A percentile compares a stretch with the other conserved stretches of the same genome.
phyloP scores from a whole-genome alignment of 345 rosid genomes.

The Raphanus raphanistrum region DNA sequence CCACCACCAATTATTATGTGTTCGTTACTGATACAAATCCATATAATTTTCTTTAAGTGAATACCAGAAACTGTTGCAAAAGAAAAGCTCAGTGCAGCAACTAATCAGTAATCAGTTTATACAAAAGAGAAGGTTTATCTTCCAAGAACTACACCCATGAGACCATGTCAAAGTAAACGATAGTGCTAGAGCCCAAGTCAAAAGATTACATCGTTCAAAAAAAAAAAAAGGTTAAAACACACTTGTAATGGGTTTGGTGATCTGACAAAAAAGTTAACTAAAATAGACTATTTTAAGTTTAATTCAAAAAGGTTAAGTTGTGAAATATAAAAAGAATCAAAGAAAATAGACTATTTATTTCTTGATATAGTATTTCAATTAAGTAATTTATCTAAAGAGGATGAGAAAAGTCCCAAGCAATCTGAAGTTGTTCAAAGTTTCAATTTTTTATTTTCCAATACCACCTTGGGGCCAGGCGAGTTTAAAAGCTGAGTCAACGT shows the following conservation, averaged over 20 bases:
- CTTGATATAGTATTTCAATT: neutral
- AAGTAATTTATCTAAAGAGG: neutral
- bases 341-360: neutral
- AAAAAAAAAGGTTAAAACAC: constrained; percentile 7
- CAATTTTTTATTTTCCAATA: neutral
- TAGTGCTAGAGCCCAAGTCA: constrained; percentile 36
- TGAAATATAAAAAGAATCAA: neutral
- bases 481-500: constrained; percentile 34
- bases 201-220: constrained; percentile 15
- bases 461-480: constrained; percentile 6
- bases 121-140: constrained; percentile 14
- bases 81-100: neutral
- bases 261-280: neutral
- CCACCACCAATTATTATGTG: constrained; percentile 33
- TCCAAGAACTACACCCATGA: constrained; percentile 28
- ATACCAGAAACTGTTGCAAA: neutral
- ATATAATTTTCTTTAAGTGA: neutral
- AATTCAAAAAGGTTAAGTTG: neutral
- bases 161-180: constrained; percentile 41
- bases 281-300: neutral
- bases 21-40: constrained; percentile 30
- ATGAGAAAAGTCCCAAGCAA: constrained; percentile 35
- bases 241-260: constrained; percentile 38
- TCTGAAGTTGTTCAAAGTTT: constrained; percentile 26
- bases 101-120: neutral